Conservation (phyloP, 495 filamentous ascomycete species). For the Xylaria venustula region DNA sequence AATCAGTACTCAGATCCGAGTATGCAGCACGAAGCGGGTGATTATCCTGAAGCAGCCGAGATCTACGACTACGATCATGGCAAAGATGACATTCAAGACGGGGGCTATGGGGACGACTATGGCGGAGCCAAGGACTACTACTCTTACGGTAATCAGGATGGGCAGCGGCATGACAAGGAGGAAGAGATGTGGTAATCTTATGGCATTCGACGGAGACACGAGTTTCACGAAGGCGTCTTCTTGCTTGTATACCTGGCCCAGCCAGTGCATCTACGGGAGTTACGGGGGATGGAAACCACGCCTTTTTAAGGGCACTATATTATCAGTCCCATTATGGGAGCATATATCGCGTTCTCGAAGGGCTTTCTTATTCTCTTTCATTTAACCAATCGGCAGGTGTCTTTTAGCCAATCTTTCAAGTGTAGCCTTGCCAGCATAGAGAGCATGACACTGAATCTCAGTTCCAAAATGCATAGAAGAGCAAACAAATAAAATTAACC, state of each 20-base stretch:
- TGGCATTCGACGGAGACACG: slow-evolving; percentile 8
- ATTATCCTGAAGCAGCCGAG: slow-evolving; percentile 47
- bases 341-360: slow-evolving; percentile 3
- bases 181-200: slow-evolving; percentile 31
- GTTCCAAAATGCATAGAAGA: neutral
- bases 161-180: slow-evolving; percentile 22
- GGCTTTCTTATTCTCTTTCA: neutral
- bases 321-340: neutral
- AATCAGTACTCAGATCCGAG: slow-evolving; percentile 44
- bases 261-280: slow-evolving; percentile 28
- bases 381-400: neutral
- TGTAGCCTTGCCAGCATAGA: neutral
- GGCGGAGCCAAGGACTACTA: slow-evolving; percentile 31
- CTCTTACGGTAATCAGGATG: slow-evolving; percentile 26
- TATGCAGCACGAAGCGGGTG: slow-evolving; percentile 35
- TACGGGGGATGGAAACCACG: slow-evolving; percentile 12
- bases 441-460: neutral
- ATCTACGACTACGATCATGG: slow-evolving; percentile 51
- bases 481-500: neutral
- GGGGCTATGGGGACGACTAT: slow-evolving; percentile 25
- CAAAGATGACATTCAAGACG: slow-evolving; percentile 22
- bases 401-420: neutral
- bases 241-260: slow-evolving; percentile 19
- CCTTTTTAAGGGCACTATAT: slow-evolving; percentile 2
- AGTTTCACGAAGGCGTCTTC: slow-evolving; percentile 16